Evolutionary conservation across 176 grass and related monocot species (phyloP).

Genomic region (Eleusine coracana): DNA sequence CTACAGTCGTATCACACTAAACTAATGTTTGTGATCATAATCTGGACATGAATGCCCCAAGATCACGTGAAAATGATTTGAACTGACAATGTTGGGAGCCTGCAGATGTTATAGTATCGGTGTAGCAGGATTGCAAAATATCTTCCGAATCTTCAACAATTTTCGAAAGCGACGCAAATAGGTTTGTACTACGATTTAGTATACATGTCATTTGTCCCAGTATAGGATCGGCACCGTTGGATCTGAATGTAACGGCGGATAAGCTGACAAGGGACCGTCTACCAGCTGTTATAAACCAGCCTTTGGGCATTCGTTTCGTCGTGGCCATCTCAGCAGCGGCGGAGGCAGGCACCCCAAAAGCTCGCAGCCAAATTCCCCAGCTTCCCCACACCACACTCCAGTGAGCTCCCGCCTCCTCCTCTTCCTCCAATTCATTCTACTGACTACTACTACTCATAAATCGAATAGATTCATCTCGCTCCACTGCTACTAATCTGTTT

Average conservation of each 20-base stretch:
- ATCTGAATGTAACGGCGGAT: neutral
- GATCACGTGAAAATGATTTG: neutral
- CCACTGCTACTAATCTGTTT: constrained; percentile 36
- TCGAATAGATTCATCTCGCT: constrained; percentile 40
- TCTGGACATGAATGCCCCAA: neutral
- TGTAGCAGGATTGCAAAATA: too few relatives aligned
- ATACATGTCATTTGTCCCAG: neutral
- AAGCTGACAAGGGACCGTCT: neutral
- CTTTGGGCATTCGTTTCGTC: too few relatives aligned
- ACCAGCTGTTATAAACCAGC: neutral
- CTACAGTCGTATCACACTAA: neutral
- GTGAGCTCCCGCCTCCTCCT: constrained; percentile 45
- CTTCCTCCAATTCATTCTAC: constrained; percentile 28
- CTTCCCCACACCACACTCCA: constrained; percentile 34
- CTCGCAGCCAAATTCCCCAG: constrained; percentile 36
- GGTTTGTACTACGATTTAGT: too few relatives aligned
- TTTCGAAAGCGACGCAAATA: too few relatives aligned
- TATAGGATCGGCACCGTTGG: neutral
- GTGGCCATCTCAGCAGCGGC: neutral
- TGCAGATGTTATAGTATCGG: too few relatives aligned
- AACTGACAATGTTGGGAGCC: neutral
- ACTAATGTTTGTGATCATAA: neutral
- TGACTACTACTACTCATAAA: neutral
- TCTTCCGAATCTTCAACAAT: too few relatives aligned
- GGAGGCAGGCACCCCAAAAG: neutral